Evolutionary conservation across 2,329 filamentous ascomycete genomes (phyloP), one percentile per base, ranked within the genome.

Genomic region (Penicillium fuscoglaucum): DNA sequence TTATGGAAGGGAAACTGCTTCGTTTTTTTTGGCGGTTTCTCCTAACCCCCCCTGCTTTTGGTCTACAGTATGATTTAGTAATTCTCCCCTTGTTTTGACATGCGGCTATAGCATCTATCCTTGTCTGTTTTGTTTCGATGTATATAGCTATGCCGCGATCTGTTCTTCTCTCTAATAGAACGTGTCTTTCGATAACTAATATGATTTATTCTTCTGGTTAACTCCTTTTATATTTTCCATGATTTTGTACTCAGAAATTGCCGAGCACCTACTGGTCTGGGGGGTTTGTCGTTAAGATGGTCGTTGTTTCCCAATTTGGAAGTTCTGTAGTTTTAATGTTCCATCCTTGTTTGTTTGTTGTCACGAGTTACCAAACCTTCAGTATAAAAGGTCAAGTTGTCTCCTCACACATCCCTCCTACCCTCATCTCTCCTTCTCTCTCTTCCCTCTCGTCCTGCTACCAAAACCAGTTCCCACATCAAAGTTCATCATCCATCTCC

Each of bases 71-170:
- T 60, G 61, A 65, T 66, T 60, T 68, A 61, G 58, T 66, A 61
- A 65, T 66, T 56, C 52, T 57, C 55, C 57, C 52, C 46, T 57
- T 56, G 21, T 43, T 52, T 24, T 53, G 53, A 58, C 19, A 43
- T 50, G 49, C 48, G 59, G 61, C 51, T 60, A 64, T 67, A 62
- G 65, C 66, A 61, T 62, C 47, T 51, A 35, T 52, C 47, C 29
- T 24, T 54, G 39, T 28, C 51, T 56, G 50, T 29, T 40, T 58
- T 60, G 46, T 62, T 59, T 59, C 35, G 19, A 63, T 69, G 66
- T 68, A 69, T 62, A 67, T 67, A 67, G 61, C 60, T 66, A 65
- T 63, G 59, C 58, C 57, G 52, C 46, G 51, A 51, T 62, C 44
- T 53, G 43, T 53, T 47, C 52, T 45, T 28, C 26, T 52, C n/a